Evolutionary conservation across 2,329 filamentous ascomycete genomes (phyloP).

Genomic region (Sporothrix mexicana): DNA sequence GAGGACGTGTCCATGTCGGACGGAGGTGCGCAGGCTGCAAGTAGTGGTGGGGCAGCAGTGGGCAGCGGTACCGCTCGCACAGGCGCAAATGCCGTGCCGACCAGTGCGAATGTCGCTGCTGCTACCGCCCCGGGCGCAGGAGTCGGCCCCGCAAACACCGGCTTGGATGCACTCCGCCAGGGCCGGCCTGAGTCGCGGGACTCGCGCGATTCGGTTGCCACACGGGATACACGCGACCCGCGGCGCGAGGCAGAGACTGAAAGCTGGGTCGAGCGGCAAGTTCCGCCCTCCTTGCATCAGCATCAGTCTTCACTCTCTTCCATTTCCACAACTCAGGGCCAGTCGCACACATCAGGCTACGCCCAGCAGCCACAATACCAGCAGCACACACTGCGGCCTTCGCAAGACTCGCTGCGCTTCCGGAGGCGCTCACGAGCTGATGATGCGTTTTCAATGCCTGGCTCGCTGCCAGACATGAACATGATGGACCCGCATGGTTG

Average conservation of each 20-base stretch:
- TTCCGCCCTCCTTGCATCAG: slow-evolving; percentile 36
- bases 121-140: neutral
- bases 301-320: slow-evolving; percentile 24
- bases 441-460: slow-evolving; percentile 54
- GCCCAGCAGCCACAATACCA: neutral
- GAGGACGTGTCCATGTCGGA: slow-evolving; percentile 33
- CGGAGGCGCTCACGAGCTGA: slow-evolving; percentile 46
- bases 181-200: slow-evolving; percentile 41
- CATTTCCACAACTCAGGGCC: slow-evolving; percentile 21
- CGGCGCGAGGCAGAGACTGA: slow-evolving; percentile 41
- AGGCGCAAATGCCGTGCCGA: neutral
- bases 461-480: slow-evolving; percentile 51
- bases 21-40: neutral
- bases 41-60: neutral
- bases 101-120: neutral
- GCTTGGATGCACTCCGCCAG: slow-evolving; percentile 29
- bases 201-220: slow-evolving; percentile 45
- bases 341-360: slow-evolving; percentile 24
- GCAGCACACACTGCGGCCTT: slow-evolving; percentile 31
- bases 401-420: slow-evolving; percentile 46
- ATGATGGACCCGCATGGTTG: slow-evolving; percentile 28
- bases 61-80: neutral
- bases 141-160: neutral
- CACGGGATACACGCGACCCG: slow-evolving; percentile 43
- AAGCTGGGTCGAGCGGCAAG: slow-evolving; percentile 39